Evolutionary conservation across 345 rosid genomes (phyloP).

Genomic region (Carallia brachiata): DNA sequence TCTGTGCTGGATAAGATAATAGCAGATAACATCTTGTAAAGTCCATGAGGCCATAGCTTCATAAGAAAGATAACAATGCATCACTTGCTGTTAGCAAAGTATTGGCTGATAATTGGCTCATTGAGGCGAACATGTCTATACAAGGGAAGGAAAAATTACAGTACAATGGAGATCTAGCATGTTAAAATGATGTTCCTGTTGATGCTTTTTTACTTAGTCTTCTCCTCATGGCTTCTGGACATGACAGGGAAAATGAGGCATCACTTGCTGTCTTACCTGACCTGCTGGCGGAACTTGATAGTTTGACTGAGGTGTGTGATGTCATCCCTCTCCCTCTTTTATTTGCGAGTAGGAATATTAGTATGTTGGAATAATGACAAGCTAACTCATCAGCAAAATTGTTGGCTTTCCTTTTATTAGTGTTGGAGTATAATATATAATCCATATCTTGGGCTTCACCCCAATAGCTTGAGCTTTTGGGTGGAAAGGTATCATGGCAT

Average conservation of each 20-base stretch:
- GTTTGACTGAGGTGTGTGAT: slow-evolving; percentile 70
- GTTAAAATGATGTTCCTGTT: neutral
- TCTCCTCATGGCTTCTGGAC: slow-evolving; percentile 9
- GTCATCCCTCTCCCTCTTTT: slow-evolving; percentile 6
- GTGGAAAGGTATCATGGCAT: too few relatives aligned
- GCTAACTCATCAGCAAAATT: neutral
- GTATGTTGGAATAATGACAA: neutral
- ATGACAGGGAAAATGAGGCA: slow-evolving; percentile 94
- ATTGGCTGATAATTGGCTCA: too few relatives aligned
- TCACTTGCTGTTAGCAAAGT: too few relatives aligned
- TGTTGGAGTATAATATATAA: too few relatives aligned
- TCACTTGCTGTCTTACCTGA: slow-evolving; percentile 97
- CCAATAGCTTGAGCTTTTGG: too few relatives aligned
- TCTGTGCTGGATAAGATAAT: neutral
- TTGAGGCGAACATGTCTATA: too few relatives aligned
- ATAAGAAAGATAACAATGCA: too few relatives aligned
- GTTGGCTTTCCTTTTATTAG: too few relatives aligned
- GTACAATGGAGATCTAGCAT: neutral
- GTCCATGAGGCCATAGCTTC: too few relatives aligned
- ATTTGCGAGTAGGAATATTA: neutral
- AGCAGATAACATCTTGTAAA: too few relatives aligned
- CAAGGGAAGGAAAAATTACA: too few relatives aligned
- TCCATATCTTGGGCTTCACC: too few relatives aligned
- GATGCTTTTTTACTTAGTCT: neutral
- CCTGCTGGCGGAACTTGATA: slow-evolving; percentile 77